Conservation (phyloP, 495 filamentous ascomycete species). For the Tuber calosporum region DNA sequence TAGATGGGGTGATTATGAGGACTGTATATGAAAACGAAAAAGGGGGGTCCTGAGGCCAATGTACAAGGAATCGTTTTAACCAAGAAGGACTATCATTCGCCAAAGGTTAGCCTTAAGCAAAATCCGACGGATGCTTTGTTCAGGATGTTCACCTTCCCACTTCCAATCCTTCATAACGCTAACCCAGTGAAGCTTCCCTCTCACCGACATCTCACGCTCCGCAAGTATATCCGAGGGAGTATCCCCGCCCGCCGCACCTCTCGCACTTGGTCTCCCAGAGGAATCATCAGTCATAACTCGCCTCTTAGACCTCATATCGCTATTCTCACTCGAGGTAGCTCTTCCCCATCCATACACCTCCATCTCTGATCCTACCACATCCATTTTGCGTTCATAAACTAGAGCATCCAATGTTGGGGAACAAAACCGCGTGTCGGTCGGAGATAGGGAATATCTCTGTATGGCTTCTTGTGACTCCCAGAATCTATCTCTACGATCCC, state of each 20-base stretch:
- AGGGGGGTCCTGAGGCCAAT: conserved; percentile 1
- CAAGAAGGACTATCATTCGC: conserved; percentile 14
- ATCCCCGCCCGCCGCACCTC: background rate
- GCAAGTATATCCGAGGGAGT: conserved; percentile 26
- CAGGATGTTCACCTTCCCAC: conserved; percentile 60
- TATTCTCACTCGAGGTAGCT: conserved; percentile 11
- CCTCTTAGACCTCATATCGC: background rate
- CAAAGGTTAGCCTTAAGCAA: conserved; percentile 20
- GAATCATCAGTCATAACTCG: conserved; percentile 5
- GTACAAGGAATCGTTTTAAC: conserved; percentile 10
- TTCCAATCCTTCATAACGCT: conserved; percentile 73
- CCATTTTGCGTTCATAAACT: conserved; percentile 3
- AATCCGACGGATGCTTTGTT: background rate
- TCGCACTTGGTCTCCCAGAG: background rate
- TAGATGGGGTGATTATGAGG: background rate
- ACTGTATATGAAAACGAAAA: conserved; percentile 5
- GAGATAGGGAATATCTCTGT: background rate
- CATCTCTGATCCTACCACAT: background rate
- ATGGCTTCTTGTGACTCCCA: conserved; percentile 16
- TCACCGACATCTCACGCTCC: conserved; percentile 60
- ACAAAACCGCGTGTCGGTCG: conserved; percentile 4
- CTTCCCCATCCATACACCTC: conserved; percentile 11
- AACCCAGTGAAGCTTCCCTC: conserved; percentile 65
- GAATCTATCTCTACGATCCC: conserved; percentile 49
- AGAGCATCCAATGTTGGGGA: conserved; percentile 11